These are phyloP conservation scores for Rhynchospora tenuis DNA, from an alignment of 176 grass and related monocot genomes.

Conservation along the genomic window DNA sequence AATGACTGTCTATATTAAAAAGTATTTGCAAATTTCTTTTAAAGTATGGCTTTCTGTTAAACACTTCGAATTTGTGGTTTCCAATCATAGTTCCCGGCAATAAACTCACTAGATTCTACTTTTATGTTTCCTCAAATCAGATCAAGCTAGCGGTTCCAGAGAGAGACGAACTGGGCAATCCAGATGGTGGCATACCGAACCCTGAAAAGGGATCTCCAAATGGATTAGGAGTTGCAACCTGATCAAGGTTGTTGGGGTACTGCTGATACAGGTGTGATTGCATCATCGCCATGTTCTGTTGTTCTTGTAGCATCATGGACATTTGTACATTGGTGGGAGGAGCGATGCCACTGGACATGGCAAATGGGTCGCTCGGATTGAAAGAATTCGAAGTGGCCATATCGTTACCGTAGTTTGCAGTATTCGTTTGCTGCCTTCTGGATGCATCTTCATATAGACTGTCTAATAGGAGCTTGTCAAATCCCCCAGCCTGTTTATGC, in stretches of 20 bases:
- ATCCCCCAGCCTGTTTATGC: slow-evolving; percentile 54
- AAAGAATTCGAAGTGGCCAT: background rate
- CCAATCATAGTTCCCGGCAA: background rate
- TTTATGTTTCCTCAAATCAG: slow-evolving; percentile 24
- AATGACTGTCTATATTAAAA: background rate
- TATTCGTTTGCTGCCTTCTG: slow-evolving; percentile 30
- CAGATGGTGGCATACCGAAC: slow-evolving; percentile 2
- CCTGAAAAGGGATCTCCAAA: slow-evolving; percentile 42
- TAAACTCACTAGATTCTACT: background rate
- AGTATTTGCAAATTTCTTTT: background rate
- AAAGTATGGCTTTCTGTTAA: background rate
- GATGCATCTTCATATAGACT: slow-evolving; percentile 58
- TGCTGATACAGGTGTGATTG: slow-evolving; percentile 25
- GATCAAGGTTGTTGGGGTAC: background rate
- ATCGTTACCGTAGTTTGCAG: slow-evolving; percentile 2
- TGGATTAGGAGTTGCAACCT: slow-evolving; percentile 35
- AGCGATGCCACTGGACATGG: slow-evolving; percentile 37
- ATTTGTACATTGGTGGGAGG: slow-evolving; percentile 60
- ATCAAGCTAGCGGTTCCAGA: slow-evolving; percentile 55
- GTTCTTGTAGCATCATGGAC: slow-evolving; percentile 51
- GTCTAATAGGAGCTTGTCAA: slow-evolving; percentile 63
- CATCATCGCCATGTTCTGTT: slow-evolving; percentile 45
- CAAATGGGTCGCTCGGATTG: slow-evolving; percentile 47
- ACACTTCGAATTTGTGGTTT: background rate
- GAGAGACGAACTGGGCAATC: background rate